Percentiles rank a stretch among this genome's conserved stretches.
phyloP scores from a whole-genome alignment of 495 filamentous ascomycete species.

The Apodospora peruviana region DNA sequence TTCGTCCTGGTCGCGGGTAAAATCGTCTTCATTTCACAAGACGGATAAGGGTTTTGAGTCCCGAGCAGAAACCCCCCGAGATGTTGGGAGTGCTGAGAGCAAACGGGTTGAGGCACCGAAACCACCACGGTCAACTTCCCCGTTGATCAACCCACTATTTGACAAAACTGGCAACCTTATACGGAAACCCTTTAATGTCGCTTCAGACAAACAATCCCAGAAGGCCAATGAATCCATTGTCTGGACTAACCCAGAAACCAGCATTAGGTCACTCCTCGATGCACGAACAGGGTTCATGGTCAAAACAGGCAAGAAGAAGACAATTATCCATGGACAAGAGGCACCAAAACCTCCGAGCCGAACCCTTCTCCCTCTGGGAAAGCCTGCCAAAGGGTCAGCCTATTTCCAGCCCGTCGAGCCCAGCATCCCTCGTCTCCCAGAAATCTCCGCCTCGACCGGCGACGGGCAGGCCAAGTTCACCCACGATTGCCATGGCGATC shows the following conservation, averaged over 20 bases:
- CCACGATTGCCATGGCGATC: not conserved
- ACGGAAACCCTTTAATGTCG: conserved; percentile 32
- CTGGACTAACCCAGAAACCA: conserved; percentile 68
- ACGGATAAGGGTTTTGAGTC: too few relatives aligned
- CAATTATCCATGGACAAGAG: not conserved
- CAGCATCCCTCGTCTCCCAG: conserved; percentile 28
- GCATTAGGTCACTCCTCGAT: conserved; percentile 41
- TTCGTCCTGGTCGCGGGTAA: conserved; percentile 61
- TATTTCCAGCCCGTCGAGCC: conserved; percentile 35
- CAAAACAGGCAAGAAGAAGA: not conserved
- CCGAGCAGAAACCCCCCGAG: too few relatives aligned
- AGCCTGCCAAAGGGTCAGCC: conserved; percentile 23
- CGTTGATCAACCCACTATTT: conserved; percentile 20
- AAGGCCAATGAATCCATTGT: conserved; percentile 32
- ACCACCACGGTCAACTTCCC: too few relatives aligned
- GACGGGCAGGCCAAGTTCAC: not conserved
- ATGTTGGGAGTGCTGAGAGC: too few relatives aligned
- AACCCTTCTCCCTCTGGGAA: not conserved
- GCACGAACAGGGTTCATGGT: conserved; percentile 25
- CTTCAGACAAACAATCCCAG: not conserved
- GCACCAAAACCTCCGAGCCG: not conserved
- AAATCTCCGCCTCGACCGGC: conserved; percentile 10
- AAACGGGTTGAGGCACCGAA: too few relatives aligned
- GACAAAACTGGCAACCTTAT: conserved; percentile 27
- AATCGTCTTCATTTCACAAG: too few relatives aligned